Evolutionary conservation across 352 stramenopile genomes (phyloP).

Genomic region (Pythium folliculosum): DNA sequence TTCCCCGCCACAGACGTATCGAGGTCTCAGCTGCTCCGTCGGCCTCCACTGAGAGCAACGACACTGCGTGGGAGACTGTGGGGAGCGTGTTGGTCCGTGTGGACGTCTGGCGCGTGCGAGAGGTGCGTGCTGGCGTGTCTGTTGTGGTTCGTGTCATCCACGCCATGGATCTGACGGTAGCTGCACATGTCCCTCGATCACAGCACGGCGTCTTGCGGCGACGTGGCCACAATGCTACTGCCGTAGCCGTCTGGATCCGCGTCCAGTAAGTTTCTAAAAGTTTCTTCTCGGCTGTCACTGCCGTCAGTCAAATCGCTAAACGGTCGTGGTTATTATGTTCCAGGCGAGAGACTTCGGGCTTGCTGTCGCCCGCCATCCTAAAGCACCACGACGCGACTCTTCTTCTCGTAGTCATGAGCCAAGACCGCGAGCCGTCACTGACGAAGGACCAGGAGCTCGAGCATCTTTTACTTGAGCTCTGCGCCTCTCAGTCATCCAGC

Average conservation of each 20-base stretch:
- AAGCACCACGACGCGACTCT: too few species aligned
- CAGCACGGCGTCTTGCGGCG: not conserved
- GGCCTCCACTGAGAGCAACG: too few species aligned
- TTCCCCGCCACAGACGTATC: not conserved
- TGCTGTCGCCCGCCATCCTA: too few species aligned
- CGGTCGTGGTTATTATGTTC: too few species aligned
- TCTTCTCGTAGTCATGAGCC: too few species aligned
- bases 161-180: too few species aligned
- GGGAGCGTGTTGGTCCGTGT: not conserved
- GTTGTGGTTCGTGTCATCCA: too few species aligned
- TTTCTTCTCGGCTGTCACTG: too few species aligned
- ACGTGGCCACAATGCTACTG: too few species aligned
- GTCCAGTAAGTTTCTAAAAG: not conserved
- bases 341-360: too few species aligned
- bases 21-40: not conserved
- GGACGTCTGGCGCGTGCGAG: conserved; percentile 1
- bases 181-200: not conserved
- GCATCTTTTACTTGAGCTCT: not conserved
- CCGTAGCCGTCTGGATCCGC: not conserved
- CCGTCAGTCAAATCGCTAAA: too few species aligned
- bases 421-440: too few species aligned
- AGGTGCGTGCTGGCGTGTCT: conserved; percentile 1
- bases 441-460: not conserved
- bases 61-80: not conserved
- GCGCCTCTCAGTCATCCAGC: not conserved